These are phyloP conservation scores for Plasmodium inui DNA, from an alignment of 169 alveolate genomes.

Conservation along the genomic window DNA sequence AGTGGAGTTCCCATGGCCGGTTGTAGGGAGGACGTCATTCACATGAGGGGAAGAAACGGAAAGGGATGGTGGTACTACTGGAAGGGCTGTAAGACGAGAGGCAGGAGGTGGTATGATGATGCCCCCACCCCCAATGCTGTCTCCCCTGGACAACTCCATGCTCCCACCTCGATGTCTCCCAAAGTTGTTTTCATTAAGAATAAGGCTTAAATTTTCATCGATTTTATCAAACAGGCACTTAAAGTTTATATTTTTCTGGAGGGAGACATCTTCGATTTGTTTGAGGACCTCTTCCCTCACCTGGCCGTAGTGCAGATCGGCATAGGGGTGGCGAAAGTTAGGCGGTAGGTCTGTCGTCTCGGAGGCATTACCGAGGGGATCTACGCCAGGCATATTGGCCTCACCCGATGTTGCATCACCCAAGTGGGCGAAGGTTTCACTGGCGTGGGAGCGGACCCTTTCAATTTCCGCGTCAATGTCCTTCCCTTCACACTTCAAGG, in stretches of 20 bases:
- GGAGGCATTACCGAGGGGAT: not conserved
- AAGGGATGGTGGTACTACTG: not conserved
- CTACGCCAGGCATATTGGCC: not conserved
- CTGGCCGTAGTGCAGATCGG: not conserved
- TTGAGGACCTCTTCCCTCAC: not conserved
- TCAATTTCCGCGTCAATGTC: not conserved
- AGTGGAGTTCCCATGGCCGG: not conserved
- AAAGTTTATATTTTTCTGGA: conserved; percentile 14
- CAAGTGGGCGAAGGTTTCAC: not conserved
- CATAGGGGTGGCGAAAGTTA: not conserved
- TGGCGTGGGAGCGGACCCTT: conserved; percentile 1
- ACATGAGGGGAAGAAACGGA: not conserved
- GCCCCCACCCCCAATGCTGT: not conserved
- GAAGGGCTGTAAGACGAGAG: not conserved
- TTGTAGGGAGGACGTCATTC: not conserved
- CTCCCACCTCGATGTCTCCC: not conserved
- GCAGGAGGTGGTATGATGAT: not conserved
- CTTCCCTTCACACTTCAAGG: not conserved
- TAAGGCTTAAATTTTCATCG: conserved; percentile 9
- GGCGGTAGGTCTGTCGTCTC: not conserved
- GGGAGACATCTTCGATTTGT: conserved; percentile 8
- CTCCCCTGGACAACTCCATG: not conserved
- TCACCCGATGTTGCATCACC: not conserved
- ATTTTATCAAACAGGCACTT: conserved; percentile 33
- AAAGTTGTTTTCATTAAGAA: not conserved